phyloP scores from a whole-genome alignment of 2,329 filamentous ascomycete species.

The Arthrobotrys entomopaga region DNA sequence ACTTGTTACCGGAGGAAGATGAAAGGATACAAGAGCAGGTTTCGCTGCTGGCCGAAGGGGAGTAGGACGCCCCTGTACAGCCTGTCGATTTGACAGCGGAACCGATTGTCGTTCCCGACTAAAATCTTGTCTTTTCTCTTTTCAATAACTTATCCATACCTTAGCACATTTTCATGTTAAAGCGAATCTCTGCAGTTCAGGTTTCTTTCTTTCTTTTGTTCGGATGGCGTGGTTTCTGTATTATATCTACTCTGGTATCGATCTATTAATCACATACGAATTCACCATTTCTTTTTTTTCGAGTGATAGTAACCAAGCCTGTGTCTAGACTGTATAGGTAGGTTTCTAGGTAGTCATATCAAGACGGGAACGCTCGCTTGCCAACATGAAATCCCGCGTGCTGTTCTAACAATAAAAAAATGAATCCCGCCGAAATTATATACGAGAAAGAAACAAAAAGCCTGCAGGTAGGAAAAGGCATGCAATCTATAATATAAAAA shows the following conservation, averaged over 20 bases:
- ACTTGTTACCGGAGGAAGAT: constrained; percentile 47
- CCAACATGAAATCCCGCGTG: background rate
- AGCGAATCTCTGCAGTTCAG: constrained; percentile 2
- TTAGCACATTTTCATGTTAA: too few species aligned
- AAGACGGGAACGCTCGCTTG: constrained; percentile 5
- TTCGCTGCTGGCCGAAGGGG: constrained; percentile 43
- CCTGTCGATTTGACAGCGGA: background rate
- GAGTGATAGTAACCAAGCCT: too few species aligned
- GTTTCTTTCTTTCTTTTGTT: background rate
- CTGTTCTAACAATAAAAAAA: background rate
- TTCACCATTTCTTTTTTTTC: too few species aligned
- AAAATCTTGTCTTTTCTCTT: background rate
- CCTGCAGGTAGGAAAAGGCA: constrained; percentile 7
- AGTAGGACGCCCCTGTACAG: constrained; percentile 14
- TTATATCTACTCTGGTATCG: background rate
- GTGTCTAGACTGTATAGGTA: background rate
- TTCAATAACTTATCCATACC: too few species aligned
- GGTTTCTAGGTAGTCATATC: background rate
- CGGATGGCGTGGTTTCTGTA: background rate
- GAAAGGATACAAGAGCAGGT: constrained; percentile 54
- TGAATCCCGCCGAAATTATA: constrained; percentile 12
- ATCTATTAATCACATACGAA: too few species aligned
- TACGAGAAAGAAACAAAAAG: constrained; percentile 1
- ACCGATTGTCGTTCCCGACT: constrained; percentile 5
- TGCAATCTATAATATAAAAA: constrained; percentile 23